Base-by-base conservation (phyloP, 2,329 filamentous ascomycete genomes). In the Trichoderma hamatum region DNA sequence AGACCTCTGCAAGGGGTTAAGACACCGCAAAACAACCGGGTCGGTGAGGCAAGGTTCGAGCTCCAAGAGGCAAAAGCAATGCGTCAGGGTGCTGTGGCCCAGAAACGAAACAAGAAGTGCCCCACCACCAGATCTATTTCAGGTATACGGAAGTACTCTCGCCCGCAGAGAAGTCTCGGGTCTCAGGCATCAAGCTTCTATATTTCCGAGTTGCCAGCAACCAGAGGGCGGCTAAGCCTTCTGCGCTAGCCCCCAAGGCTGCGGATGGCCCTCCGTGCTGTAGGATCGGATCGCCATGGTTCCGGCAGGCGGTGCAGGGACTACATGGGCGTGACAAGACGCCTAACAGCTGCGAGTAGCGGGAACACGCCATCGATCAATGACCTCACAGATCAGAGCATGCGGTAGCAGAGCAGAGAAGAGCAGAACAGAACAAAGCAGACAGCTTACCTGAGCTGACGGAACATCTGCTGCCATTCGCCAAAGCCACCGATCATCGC, bases 121-220 rank as follows among this genome's bases (percentile, higher is more conserved):
- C 46, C 65, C 65, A 46, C 65, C 56, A 24, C 65, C 49, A 61
- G 67, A 64, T 69, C 68, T 69, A 69, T 66, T 69, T 66, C 55
- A 65, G 68, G 68, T 65, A 69, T 61, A n/a, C 68, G 60, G 61
- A 69, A 60, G 68, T 65, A 69, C 32, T 62, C 61, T 13, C 30
- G 28, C 30, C 67, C 67, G 67, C 54, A 65, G 63, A 34, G 46
- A 13, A 16, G 2, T 46, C 62, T 32, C 32, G 51, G 32, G 34
- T 24, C 51, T 10, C 24, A 65, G 54, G 49, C 49, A 30, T 56
- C n/a, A 51, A 39, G 43, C 28, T 49, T 24, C 51, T 32, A 51
- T 54, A 52, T 52, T 52, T 28, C 60, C 46, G 60, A 28, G n/a
- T 21, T 2, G 39, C 39, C 59, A 34, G 59, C 34, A 34, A 43